Evolutionary conservation across 192 early-diverging fungal genomes (phyloP).

Genomic region (Backusella luteola): DNA sequence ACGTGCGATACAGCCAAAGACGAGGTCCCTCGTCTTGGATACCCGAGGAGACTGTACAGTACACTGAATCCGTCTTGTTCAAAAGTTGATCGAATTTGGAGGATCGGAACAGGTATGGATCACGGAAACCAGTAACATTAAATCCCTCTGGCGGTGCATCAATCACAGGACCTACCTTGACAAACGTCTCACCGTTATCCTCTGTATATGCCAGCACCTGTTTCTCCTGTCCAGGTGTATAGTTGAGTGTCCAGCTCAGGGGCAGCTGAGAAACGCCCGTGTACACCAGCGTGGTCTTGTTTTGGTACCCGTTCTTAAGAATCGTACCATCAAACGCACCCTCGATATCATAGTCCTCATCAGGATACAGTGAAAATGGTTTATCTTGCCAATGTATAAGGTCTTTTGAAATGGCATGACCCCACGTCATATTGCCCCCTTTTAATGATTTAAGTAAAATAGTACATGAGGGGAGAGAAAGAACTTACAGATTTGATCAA

Average conservation of each 20-base stretch:
- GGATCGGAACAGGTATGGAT: slow-evolving; percentile 10
- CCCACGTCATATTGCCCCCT: slow-evolving; percentile 31
- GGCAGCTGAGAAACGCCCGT: background rate
- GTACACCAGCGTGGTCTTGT: slow-evolving; percentile 5
- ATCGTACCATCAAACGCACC: slow-evolving; percentile 22
- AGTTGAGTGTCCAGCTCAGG: background rate
- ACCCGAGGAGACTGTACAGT: slow-evolving; percentile 8
- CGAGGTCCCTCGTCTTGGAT: slow-evolving; percentile 3
- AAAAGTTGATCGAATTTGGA: background rate
- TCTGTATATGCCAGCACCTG: slow-evolving; percentile 5
- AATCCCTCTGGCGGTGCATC: background rate
- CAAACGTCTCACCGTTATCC: slow-evolving; percentile 14
- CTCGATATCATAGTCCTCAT: slow-evolving; percentile 9
- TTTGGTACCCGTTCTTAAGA: slow-evolving; percentile 5
- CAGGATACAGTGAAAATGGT: slow-evolving; percentile 17
- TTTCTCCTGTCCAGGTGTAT: slow-evolving; percentile 10
- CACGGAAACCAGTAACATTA: slow-evolving; percentile 9
- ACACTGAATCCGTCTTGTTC: background rate
- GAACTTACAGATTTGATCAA: slow-evolving; percentile 8
- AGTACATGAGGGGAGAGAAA: too few relatives aligned
- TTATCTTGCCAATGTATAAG: slow-evolving; percentile 18
- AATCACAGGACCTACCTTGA: background rate
- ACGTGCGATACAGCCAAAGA: slow-evolving; percentile 11
- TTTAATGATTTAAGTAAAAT: background rate
- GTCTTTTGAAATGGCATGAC: slow-evolving; percentile 23